Evolutionary conservation across 164 flowering plant genomes (phyloP).

Genomic region (Chimonanthus praecox): DNA sequence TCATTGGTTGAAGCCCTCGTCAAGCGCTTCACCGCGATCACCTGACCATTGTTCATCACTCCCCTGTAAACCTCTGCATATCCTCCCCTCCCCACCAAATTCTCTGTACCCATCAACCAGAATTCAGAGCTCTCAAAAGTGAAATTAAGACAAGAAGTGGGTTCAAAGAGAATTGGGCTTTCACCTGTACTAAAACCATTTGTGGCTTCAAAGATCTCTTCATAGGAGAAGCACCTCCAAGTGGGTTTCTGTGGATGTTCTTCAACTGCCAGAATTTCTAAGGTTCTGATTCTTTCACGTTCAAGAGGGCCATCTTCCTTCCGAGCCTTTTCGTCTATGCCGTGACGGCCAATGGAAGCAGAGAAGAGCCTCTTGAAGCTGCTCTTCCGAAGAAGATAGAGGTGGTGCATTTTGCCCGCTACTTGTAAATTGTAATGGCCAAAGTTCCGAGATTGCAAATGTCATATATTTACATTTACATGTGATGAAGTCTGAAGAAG

Average conservation of each 20-base stretch:
- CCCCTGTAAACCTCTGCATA: constrained; percentile 94
- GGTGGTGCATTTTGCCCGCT: constrained; percentile 13
- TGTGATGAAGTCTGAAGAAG: background rate
- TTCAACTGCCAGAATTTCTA: constrained; percentile 9
- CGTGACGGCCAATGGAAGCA: constrained; percentile 29
- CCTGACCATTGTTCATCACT: constrained; percentile 45
- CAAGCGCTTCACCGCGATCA: constrained; percentile 75
- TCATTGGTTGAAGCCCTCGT: constrained; percentile 56
- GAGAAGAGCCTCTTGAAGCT: constrained; percentile 79
- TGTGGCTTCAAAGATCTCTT: constrained; percentile 72
- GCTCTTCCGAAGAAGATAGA: constrained; percentile 14
- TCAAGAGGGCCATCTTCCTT: constrained; percentile 6
- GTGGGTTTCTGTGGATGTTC: constrained; percentile 45
- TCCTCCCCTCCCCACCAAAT: constrained; percentile 87
- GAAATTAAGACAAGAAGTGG: background rate
- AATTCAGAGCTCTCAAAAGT: background rate
- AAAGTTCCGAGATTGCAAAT: too few relatives aligned
- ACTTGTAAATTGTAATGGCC: background rate
- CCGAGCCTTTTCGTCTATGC: constrained; percentile 25
- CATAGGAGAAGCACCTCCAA: constrained; percentile 80
- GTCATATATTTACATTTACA: background rate
- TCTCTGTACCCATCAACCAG: constrained; percentile 36
- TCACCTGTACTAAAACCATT: constrained; percentile 63
- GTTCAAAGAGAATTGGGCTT: background rate
- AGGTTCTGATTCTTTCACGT: constrained; percentile 1